These are phyloP conservation scores for Yamadazyma kitorensis DNA, from an alignment of 805 yeast genomes.

Conservation along the genomic window DNA sequence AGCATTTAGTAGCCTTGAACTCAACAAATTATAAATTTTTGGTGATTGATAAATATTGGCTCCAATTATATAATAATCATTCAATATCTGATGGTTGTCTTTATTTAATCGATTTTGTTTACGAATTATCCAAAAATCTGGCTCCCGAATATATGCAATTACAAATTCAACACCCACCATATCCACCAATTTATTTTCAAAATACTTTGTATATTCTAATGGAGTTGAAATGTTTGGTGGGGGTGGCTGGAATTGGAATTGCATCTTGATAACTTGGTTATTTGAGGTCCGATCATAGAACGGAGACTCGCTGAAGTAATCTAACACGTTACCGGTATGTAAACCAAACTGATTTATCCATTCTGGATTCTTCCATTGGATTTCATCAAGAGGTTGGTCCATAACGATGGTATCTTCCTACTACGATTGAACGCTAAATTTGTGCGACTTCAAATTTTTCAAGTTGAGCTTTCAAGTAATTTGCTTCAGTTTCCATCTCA, in stretches of 20 bases:
- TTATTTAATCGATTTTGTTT: conserved; percentile 62
- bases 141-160: conserved; percentile 72
- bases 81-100: conserved; percentile 49
- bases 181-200: conserved; percentile 60
- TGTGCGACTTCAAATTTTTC: conserved; percentile 20
- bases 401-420: conserved; percentile 1
- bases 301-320: conserved; percentile 91
- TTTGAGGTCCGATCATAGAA: conserved; percentile 92
- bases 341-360: conserved; percentile 92
- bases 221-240: conserved; percentile 32
- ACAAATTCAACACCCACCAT: conserved; percentile 88
- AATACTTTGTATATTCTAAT: conserved; percentile 27
- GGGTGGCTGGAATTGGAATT: conserved; percentile 70
- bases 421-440: background rate
- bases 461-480: conserved; percentile 45
- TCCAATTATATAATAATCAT: conserved; percentile 86
- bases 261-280: conserved; percentile 95
- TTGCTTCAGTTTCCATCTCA: conserved; percentile 73
- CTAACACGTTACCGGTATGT: conserved; percentile 85
- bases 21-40: conserved; percentile 62
- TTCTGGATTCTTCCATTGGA: conserved; percentile 97
- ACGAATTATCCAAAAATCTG: conserved; percentile 88
- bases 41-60: conserved; percentile 94
- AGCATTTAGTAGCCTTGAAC: conserved; percentile 57
- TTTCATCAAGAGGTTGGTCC: conserved; percentile 54